Evolutionary conservation across 352 stramenopile genomes (phyloP), one percentile per base, ranked within the genome.

Genomic region (Phytophthora pinifolia): DNA sequence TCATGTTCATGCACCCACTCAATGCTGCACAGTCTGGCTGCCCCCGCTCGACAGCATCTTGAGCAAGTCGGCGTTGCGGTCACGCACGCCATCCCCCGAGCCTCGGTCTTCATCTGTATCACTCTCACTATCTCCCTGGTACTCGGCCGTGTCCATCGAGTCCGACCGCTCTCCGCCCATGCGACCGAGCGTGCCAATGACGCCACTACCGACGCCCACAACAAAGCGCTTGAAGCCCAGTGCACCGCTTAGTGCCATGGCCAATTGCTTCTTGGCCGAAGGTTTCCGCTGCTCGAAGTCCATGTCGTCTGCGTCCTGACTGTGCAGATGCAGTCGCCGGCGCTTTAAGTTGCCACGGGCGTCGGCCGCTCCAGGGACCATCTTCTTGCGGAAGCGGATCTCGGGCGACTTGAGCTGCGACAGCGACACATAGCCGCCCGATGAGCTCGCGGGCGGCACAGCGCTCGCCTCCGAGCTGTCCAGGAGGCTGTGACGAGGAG

Each of bases 371-470:
- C 59, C 63, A 6, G 62, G 62, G 6, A 65, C 36, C 47, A 67
- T 39, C 31, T 84, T 76, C 48, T 74, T 83, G 8, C 63, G 56
- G 62, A 91, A 91, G 48, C 78, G 79, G 52, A 91, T 89, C 61
- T 91, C 73, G 9, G 79, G 81, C 44, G 81, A 91, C 48, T 81
- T 76, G 38, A 91, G 62, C 44, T 80, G 70, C 46, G 81, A 91
- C 17, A 91, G 65, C 31, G 81, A 91, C 27, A 91, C 76, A 59
- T 91, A 91, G 6, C 81, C 75, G n/a, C 70, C 77, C 4, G 55
- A 68, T 9, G 76, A 64, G 38, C 74, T 79, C 46, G 75, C 63
- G 15, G 62, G 67, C 12, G 58, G 54, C 22, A 69, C 63, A 22
- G 47, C 18, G 44, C 29, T 46, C n/a, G 51, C 54, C 29, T 64